Conservation (phyloP, 2,329 filamentous ascomycete species). For the Xylaria sp. region DNA sequence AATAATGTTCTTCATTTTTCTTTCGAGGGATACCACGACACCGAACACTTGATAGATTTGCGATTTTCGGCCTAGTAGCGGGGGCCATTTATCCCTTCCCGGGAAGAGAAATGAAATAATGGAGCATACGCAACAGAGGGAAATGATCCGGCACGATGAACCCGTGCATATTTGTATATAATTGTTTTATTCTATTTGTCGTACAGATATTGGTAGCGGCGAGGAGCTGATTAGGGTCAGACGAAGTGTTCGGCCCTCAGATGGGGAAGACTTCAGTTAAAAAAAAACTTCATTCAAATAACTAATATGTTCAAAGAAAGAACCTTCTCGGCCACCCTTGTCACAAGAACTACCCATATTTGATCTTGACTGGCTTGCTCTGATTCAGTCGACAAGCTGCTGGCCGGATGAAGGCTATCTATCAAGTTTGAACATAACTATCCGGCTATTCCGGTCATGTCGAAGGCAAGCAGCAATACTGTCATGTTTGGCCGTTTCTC, state of each 20-base stretch:
- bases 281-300: conserved; percentile 28
- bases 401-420: neutral
- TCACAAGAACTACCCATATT: neutral
- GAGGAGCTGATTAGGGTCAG: conserved; percentile 19
- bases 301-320: conserved; percentile 25
- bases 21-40: conserved; percentile 47
- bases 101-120: conserved; percentile 11
- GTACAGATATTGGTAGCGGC: conserved; percentile 34
- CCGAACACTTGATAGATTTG: conserved; percentile 46
- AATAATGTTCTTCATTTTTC: conserved; percentile 39
- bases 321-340: neutral
- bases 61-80: conserved; percentile 31
- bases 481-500: neutral
- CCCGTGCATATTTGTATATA: conserved; percentile 48
- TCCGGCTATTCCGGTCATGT: neutral
- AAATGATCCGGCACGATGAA: conserved; percentile 30
- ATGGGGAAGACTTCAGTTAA: neutral
- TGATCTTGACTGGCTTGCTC: neutral
- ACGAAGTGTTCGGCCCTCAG: conserved; percentile 8
- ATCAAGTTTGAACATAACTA: neutral
- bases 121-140: conserved; percentile 24
- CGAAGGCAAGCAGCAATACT: neutral
- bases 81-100: conserved; percentile 20
- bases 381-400: neutral
- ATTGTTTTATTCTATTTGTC: conserved; percentile 40